phyloP scores from a whole-genome alignment of 1,139 yeast genomes.

The Diutina scorzettiae region DNA sequence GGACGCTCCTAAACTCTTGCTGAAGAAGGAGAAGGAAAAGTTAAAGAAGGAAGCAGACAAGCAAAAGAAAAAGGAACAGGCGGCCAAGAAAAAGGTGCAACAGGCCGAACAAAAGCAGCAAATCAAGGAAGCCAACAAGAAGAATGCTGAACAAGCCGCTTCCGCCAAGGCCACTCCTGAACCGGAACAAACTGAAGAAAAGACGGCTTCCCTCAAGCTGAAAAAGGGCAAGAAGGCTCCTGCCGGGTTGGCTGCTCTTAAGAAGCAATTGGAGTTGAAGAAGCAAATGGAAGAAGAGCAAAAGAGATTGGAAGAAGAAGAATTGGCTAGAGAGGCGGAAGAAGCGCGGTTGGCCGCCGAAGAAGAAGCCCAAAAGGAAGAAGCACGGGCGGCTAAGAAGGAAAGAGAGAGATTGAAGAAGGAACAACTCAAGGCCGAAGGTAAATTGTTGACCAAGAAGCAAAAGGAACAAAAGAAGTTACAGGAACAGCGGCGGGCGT shows the following conservation, averaged over 20 bases:
- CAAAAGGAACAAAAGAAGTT: constrained; percentile 88
- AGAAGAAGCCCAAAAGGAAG: constrained; percentile 59
- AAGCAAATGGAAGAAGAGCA: constrained; percentile 74
- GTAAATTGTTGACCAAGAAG: constrained; percentile 79
- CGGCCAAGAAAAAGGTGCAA: constrained; percentile 67
- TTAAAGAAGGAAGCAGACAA: constrained; percentile 97
- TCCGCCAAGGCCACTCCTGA: constrained; percentile 20
- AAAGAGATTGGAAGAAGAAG: constrained; percentile 53
- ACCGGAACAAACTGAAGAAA: constrained; percentile 19
- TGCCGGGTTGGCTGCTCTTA: constrained; percentile 72
- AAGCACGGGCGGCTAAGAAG: constrained; percentile 59
- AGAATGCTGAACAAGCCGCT: constrained; percentile 35
- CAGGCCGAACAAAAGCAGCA: constrained; percentile 54
- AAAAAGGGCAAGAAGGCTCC: constrained; percentile 59
- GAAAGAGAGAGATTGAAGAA: constrained; percentile 74
- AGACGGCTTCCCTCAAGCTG: constrained; percentile 18
- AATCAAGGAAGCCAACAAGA: constrained; percentile 51
- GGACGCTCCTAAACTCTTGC: constrained; percentile 64
- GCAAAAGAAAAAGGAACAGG: constrained; percentile 83
- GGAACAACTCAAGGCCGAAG: constrained; percentile 83
- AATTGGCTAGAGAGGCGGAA: constrained; percentile 50
- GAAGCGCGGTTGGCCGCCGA: constrained; percentile 50
- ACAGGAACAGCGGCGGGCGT: constrained; percentile 83
- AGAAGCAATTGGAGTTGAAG: constrained; percentile 75
- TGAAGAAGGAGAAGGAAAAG: constrained; percentile 94